phyloP scores from a whole-genome alignment of 2,329 filamentous ascomycete genomes.

The Esteya vermicola region DNA sequence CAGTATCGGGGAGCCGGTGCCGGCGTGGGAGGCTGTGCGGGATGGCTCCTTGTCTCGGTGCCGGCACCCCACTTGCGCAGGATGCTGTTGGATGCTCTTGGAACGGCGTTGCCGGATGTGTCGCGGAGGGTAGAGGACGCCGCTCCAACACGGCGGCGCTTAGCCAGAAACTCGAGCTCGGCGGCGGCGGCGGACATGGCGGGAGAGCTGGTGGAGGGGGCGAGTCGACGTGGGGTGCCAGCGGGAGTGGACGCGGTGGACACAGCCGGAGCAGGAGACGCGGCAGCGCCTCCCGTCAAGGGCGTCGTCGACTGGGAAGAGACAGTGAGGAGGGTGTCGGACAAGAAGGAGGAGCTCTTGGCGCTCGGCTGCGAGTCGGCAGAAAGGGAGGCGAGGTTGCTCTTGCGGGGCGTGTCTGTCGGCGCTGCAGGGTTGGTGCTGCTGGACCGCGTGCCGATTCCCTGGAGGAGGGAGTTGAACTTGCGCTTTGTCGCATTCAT shows the following conservation, averaged over 20 bases:
- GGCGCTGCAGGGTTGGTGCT: neutral
- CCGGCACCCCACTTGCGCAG: slow-evolving; percentile 19
- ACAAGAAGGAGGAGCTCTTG: neutral
- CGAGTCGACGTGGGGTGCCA: too few species aligned
- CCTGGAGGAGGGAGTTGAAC: slow-evolving; percentile 62
- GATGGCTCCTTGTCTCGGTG: slow-evolving; percentile 15
- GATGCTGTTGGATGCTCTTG: slow-evolving; percentile 25
- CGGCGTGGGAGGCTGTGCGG: too few species aligned
- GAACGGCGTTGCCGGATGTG: slow-evolving; percentile 8
- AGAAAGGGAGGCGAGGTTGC: too few species aligned
- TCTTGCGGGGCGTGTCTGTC: too few species aligned
- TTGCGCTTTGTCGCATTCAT: slow-evolving; percentile 76
- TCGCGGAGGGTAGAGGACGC: slow-evolving; percentile 13
- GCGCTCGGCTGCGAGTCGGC: neutral
- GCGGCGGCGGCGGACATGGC: too few species aligned
- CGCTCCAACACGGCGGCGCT: slow-evolving; percentile 36
- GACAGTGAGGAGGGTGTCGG: neutral
- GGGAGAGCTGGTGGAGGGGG: too few species aligned
- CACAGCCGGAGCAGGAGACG: neutral
- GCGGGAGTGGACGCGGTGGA: neutral
- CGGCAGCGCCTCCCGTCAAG: too few species aligned
- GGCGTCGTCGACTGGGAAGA: too few species aligned
- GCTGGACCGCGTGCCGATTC: slow-evolving; percentile 35
- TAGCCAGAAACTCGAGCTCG: slow-evolving; percentile 30
- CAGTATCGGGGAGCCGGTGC: slow-evolving; percentile 60